Evolutionary conservation across 495 filamentous ascomycete genomes (phyloP), one percentile per base, ranked within the genome.

Genomic region (Rostrohypoxylon terebratum): DNA sequence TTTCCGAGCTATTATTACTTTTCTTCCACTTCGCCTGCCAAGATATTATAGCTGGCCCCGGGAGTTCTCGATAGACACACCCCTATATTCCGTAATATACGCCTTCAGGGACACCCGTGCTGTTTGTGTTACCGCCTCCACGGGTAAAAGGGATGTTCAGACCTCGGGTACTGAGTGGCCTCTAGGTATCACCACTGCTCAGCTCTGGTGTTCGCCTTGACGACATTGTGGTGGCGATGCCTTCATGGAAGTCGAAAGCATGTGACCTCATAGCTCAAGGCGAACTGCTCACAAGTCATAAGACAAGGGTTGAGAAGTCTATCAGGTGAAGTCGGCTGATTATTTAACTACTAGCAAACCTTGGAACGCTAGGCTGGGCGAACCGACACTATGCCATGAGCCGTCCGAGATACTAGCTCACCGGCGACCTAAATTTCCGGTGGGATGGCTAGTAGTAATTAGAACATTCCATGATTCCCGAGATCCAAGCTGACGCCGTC

Each of bases 141-240:
- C 55, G 36, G 55, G 20, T 59, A 59, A 59, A 42, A 42, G 11
- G 34, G 55, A 59, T 38, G n/a, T 42, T 59, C 34, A 44, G 25
- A 33, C 34, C 13, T 59, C 36, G 55, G 55, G 13, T 25, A 42
- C 55, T 21, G 28, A 59, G 20, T 34, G 13, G 13, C 18, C 55
- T 21, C 55, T 20, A 20, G 18, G 36, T 23, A 59, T 25, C 8
- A 33, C 13, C 11, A 21, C 20, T 2, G 34, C 34, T 36, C 31
- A 23, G 5, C 31, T 36, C 8, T 14, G 10, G 9, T 31, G 13
- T 59, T 20, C 36, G 14, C 18, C 55, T 23, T 42, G 34, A 34
- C 13, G 18, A n/a, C 34, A 14, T 10, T 40, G 9, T 3, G 2
- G n/a, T 36, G 34, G 33, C 18, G 16, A 40, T 33, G 14, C 21